Conservation (phyloP, 2,329 filamentous ascomycete genomes). For the Aspergillus sp. region DNA sequence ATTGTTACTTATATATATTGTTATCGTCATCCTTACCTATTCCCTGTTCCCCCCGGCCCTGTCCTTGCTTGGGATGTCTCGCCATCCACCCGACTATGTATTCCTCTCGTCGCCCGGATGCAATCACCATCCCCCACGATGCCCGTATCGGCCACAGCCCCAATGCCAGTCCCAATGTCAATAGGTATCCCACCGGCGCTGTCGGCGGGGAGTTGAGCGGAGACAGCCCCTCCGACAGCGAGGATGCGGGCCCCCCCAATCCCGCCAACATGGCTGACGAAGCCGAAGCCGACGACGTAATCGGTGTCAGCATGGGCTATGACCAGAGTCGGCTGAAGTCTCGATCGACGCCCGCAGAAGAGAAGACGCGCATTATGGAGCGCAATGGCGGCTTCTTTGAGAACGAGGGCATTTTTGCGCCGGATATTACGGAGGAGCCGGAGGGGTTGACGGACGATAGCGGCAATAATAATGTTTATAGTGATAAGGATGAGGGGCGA, state of each 20-base stretch:
- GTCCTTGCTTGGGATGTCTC: background rate
- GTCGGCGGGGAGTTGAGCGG: background rate
- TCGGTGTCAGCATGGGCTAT: conserved; percentile 60
- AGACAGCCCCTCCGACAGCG: conserved; percentile 28
- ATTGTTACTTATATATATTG: background rate
- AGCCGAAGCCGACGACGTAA: conserved; percentile 42
- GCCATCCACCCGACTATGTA: conserved; percentile 1
- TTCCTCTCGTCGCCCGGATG: background rate
- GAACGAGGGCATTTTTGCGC: conserved; percentile 28
- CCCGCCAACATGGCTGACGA: conserved; percentile 28
- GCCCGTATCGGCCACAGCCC: background rate
- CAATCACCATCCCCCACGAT: background rate
- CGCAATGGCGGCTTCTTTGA: conserved; percentile 51
- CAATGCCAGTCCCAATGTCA: background rate
- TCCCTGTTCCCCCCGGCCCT: too few species aligned
- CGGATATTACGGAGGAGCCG: conserved; percentile 34
- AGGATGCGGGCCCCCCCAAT: conserved; percentile 21
- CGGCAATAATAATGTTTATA: background rate
- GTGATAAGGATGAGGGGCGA: conserved; percentile 3
- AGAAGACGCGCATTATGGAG: conserved; percentile 59
- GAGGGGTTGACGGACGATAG: conserved; percentile 20
- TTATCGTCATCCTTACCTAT: background rate
- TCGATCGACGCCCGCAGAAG: conserved; percentile 57
- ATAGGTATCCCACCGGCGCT: background rate
- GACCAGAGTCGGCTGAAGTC: conserved; percentile 58